Conservation (phyloP, 2,329 filamentous ascomycete genomes). For the Zymoseptoria passerinii region DNA sequence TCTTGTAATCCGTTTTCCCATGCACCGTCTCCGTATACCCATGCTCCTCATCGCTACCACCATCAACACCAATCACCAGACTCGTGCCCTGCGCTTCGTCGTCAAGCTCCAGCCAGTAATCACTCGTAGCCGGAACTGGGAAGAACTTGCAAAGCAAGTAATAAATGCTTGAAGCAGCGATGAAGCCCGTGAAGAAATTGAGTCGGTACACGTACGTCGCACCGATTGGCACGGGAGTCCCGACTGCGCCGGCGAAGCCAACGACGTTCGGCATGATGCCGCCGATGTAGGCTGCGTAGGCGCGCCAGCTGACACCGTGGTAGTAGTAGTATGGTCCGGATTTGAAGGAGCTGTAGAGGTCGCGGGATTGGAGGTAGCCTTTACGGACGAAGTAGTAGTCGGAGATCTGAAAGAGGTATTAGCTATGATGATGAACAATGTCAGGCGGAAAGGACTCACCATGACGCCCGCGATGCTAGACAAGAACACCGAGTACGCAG, state of each 20-base stretch:
- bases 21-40: slow-evolving; percentile 6
- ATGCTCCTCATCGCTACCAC: slow-evolving; percentile 7
- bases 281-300: slow-evolving; percentile 70
- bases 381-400: slow-evolving; percentile 67
- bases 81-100: slow-evolving; percentile 42
- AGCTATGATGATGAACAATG: slow-evolving; percentile 66
- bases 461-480: slow-evolving; percentile 91
- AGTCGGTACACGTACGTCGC: slow-evolving; percentile 82
- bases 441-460: slow-evolving; percentile 75
- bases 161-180: slow-evolving; percentile 60
- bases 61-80: slow-evolving; percentile 25
- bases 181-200: slow-evolving; percentile 82
- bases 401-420: slow-evolving; percentile 60
- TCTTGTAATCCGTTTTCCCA: slow-evolving; percentile 6
- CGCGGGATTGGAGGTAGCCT: slow-evolving; percentile 69
- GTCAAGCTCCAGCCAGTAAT: slow-evolving; percentile 69
- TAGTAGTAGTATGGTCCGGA: slow-evolving; percentile 65
- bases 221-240: slow-evolving; percentile 60
- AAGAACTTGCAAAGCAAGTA: slow-evolving; percentile 59
- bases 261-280: slow-evolving; percentile 88
- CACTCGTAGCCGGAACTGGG: slow-evolving; percentile 66
- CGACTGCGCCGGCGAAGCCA: slow-evolving; percentile 78
- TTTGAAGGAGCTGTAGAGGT: slow-evolving; percentile 66
- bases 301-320: slow-evolving; percentile 71
- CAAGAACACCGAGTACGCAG: slow-evolving; percentile 88